Evolutionary conservation across 1,284 basidiomycete genomes (phyloP), one percentile per base, ranked within the genome.

Genomic region (Kwoniella shivajii): DNA sequence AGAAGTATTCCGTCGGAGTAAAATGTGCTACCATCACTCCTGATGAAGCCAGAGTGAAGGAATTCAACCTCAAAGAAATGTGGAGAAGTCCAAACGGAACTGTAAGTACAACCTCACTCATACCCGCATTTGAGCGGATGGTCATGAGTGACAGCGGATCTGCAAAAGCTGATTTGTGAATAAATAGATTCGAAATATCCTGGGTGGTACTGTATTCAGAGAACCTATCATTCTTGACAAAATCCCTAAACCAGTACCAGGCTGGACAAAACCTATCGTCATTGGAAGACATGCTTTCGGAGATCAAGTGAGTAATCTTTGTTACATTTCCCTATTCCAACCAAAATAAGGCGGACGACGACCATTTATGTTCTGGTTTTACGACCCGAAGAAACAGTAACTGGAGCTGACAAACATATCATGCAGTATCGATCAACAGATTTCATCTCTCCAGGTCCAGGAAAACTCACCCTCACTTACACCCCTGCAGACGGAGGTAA

Each of bases 61-160:
- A 96, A 79, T 97, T 97, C 84, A 90, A 92, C 60, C 84, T 98
- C 72, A 98, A 97, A 84, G 86, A 95, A 80, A 99, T 99, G 95
- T 93, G 90, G 90, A 87, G 84, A 81, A 90, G 88, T 69, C 92
- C 93, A 11, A 97, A 97, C 79, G 93, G 92, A 63, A 95, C 93
- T 6, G 89, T 90, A 60, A 66, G 87, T 71, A 6, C 6, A 6
- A 26, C 10, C 38, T 31, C 13, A n/a, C n/a, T n/a, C n/a, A n/a
- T n/a, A n/a, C n/a, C n/a, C n/a, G n/a, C n/a, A n/a, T n/a, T n/a
- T n/a, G n/a, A n/a, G n/a, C n/a, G n/a, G n/a, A n/a, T n/a, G n/a
- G n/a, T n/a, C n/a, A n/a, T n/a, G n/a, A n/a, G n/a, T n/a, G n/a
- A n/a, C n/a, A n/a, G n/a, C n/a, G n/a, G n/a, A n/a, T n/a, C n/a